Conservation (phyloP, 75 land plant species). For the Picea glauca region DNA sequence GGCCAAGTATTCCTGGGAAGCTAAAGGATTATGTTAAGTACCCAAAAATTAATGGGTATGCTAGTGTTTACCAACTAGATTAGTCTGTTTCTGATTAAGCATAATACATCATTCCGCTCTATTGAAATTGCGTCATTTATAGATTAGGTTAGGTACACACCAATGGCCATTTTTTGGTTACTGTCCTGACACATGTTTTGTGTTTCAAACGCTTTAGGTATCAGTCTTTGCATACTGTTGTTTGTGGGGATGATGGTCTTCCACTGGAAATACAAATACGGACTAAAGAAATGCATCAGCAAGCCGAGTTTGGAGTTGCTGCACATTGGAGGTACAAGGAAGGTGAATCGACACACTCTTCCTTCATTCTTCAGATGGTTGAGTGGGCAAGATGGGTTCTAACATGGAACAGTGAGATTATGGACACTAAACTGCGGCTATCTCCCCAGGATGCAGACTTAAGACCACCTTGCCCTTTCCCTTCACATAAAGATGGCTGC, state of each 20-base stretch:
- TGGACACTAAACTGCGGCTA: slow-evolving; percentile 50
- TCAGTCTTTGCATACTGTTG: slow-evolving; percentile 89
- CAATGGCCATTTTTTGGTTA: background rate
- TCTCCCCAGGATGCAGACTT: slow-evolving; percentile 34
- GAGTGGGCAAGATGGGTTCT: slow-evolving; percentile 98
- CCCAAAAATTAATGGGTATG: slow-evolving; percentile 90
- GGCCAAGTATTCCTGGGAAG: slow-evolving; percentile 76
- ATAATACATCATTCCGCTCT: background rate
- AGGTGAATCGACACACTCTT: slow-evolving; percentile 59
- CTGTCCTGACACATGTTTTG: background rate
- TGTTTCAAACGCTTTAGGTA: slow-evolving; percentile 45
- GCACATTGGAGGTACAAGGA: slow-evolving; percentile 99
- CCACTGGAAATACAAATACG: slow-evolving; percentile 95
- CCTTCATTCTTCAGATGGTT: slow-evolving; percentile 78
- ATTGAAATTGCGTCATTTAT: background rate
- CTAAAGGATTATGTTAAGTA: slow-evolving; percentile 75
- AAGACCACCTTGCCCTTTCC: slow-evolving; percentile 76
- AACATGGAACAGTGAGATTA: slow-evolving; percentile 84
- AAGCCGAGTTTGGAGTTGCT: slow-evolving; percentile 94
- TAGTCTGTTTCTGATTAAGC: background rate
- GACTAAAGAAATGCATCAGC: slow-evolving; percentile 89
- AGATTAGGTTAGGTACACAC: no score
- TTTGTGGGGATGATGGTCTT: slow-evolving; percentile 64
- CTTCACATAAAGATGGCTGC: slow-evolving; percentile 68
- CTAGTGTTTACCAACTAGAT: background rate